These are phyloP conservation scores for Penicillium coffeae DNA, from an alignment of 495 filamentous ascomycete genomes.

Conservation along the genomic window DNA sequence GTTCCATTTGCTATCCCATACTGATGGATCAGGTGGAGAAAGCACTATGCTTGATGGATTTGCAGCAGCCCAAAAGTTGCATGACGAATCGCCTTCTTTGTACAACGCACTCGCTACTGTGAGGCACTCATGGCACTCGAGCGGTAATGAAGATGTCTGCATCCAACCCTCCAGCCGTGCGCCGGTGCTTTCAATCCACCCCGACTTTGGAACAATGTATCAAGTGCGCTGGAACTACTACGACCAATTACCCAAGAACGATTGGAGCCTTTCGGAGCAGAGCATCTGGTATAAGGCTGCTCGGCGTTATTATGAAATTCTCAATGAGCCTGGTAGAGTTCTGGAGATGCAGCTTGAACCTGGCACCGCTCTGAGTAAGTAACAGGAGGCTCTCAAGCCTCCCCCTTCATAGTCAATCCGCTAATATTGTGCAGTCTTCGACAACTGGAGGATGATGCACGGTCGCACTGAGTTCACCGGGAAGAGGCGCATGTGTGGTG, in stretches of 20 bases:
- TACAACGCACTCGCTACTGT: conserved; percentile 49
- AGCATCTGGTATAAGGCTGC: conserved; percentile 75
- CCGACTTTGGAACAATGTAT: conserved; percentile 35
- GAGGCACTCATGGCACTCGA: conserved; percentile 68
- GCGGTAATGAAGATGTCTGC: conserved; percentile 75
- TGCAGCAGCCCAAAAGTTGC: conserved; percentile 56
- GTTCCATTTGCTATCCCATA: conserved; percentile 83
- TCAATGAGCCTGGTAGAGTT: conserved; percentile 50
- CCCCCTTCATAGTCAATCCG: too few relatives aligned
- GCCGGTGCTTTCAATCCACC: conserved; percentile 63
- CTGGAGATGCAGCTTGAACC: conserved; percentile 77
- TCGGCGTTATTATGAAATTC: conserved; percentile 56
- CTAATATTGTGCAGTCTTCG: conserved; percentile 80
- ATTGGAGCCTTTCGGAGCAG: conserved; percentile 37
- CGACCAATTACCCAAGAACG: conserved; percentile 60
- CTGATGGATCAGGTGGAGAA: conserved; percentile 59
- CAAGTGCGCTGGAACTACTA: conserved; percentile 91
- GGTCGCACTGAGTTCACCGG: conserved; percentile 78
- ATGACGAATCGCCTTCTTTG: conserved; percentile 39
- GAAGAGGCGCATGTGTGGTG: conserved; percentile 82
- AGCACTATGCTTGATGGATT: conserved; percentile 84
- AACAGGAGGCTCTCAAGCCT: too few relatives aligned
- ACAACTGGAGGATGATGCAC: conserved; percentile 94
- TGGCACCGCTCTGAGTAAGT: conserved; percentile 70
- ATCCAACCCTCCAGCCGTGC: conserved; percentile 60